phyloP scores from a whole-genome alignment of 2,329 filamentous ascomycete genomes.

The Pestalotiopsis sp. region DNA sequence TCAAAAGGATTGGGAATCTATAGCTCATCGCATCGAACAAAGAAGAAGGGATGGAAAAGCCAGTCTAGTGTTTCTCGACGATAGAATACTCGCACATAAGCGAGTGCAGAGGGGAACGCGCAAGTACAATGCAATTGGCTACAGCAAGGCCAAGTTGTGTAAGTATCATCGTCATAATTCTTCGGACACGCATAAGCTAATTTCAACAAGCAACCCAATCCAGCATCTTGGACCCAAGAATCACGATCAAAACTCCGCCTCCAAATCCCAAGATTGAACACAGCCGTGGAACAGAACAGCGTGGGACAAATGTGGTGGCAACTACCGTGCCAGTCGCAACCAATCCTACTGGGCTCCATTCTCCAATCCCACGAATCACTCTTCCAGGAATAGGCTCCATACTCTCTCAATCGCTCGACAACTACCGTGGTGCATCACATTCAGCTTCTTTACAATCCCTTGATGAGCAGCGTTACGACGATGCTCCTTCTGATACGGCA shows the following conservation, averaged over 20 bases:
- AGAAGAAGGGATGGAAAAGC: neutral
- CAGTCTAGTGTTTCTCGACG: neutral
- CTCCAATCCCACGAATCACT: neutral
- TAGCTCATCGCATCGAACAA: neutral
- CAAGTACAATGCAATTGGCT: neutral
- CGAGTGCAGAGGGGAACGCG: neutral
- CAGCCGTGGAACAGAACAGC: neutral
- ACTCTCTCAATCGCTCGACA: neutral
- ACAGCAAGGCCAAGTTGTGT: neutral
- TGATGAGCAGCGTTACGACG: neutral
- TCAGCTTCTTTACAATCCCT: neutral
- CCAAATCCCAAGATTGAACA: neutral
- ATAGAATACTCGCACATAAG: neutral
- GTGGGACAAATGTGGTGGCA: neutral
- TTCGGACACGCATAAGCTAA: neutral
- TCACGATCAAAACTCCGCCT: neutral
- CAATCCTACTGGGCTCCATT: neutral
- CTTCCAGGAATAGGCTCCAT: conserved; percentile 13
- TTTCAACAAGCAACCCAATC: neutral
- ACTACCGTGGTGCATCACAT: neutral
- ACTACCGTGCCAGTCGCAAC: neutral
- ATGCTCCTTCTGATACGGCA: neutral
- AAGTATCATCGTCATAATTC: neutral
- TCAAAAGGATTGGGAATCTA: neutral
- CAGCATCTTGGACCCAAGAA: neutral